phyloP scores from a whole-genome alignment of 2,329 filamentous ascomycete genomes.

The Zymoseptoria tritici region DNA sequence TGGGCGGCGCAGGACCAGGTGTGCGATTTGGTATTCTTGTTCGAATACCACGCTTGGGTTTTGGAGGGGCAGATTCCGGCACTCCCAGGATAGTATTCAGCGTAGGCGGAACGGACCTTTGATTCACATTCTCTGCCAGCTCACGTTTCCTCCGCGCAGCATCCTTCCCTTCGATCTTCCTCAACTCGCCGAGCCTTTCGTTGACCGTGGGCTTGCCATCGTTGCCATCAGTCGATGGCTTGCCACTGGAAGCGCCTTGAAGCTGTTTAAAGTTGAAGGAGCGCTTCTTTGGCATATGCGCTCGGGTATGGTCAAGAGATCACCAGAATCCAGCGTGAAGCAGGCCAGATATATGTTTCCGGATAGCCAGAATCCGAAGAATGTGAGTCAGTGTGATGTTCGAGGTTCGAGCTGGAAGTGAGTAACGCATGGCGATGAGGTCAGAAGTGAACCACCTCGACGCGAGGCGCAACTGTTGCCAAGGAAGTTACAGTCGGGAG shows the following conservation, averaged over 20 bases:
- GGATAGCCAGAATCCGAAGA: not conserved
- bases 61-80: slow-evolving; percentile 39
- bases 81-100: slow-evolving; percentile 39
- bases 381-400: slow-evolving; percentile 5
- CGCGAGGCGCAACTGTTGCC: not conserved
- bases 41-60: slow-evolving; percentile 35
- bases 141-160: slow-evolving; percentile 34
- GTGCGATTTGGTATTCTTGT: slow-evolving; percentile 28
- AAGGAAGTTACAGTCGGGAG: not conserved
- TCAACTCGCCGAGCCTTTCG: slow-evolving; percentile 41
- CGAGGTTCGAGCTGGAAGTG: not conserved
- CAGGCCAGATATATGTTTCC: slow-evolving; percentile 4
- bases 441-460: not conserved
- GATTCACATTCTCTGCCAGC: slow-evolving; percentile 35
- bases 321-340: not conserved
- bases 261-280: slow-evolving; percentile 35
- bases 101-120: slow-evolving; percentile 39
- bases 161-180: slow-evolving; percentile 35
- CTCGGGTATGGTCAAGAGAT: slow-evolving; percentile 3
- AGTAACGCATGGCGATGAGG: not conserved
- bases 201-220: slow-evolving; percentile 33
- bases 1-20: slow-evolving; percentile 41
- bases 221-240: slow-evolving; percentile 28
- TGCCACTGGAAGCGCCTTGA: slow-evolving; percentile 32
- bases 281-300: slow-evolving; percentile 43